Conservation (phyloP, 2,329 filamentous ascomycete species). For the Neopestalotiopsis rosae region DNA sequence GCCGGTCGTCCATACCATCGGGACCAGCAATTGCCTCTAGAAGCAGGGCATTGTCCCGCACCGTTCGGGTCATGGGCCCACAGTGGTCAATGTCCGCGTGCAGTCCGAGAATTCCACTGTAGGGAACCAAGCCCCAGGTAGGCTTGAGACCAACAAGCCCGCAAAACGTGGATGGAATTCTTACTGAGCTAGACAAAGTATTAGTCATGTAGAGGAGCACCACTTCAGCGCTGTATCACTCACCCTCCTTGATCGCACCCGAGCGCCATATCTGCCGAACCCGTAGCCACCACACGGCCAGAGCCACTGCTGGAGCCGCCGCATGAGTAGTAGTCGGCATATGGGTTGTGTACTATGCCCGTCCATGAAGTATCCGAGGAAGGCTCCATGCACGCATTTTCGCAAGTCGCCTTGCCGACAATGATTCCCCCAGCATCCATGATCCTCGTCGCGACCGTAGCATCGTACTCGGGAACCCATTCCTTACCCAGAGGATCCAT, state of each 20-base stretch:
- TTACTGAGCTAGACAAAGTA: neutral
- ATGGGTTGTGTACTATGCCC: slow-evolving; percentile 53
- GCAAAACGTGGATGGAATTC: neutral
- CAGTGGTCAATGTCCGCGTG: slow-evolving; percentile 37
- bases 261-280: slow-evolving; percentile 37
- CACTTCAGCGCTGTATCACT: slow-evolving; percentile 37
- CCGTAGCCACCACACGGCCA: slow-evolving; percentile 46
- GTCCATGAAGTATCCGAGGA: slow-evolving; percentile 48
- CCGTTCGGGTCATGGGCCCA: slow-evolving; percentile 36
- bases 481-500: slow-evolving; percentile 36
- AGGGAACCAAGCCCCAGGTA: slow-evolving; percentile 39
- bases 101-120: slow-evolving; percentile 37
- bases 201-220: slow-evolving; percentile 20
- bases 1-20: slow-evolving; percentile 40
- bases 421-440: slow-evolving; percentile 48
- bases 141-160: slow-evolving; percentile 40
- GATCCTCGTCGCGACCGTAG: slow-evolving; percentile 47
- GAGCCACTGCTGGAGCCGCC: slow-evolving; percentile 54
- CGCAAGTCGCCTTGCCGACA: slow-evolving; percentile 49
- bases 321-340: slow-evolving; percentile 47
- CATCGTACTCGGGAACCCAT: slow-evolving; percentile 46
- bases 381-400: slow-evolving; percentile 50
- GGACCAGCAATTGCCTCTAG: slow-evolving; percentile 38
- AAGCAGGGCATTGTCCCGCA: slow-evolving; percentile 35
- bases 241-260: slow-evolving; percentile 42